phyloP scores from a whole-genome alignment of 495 filamentous ascomycete species.

The Cenococcum geophilum region DNA sequence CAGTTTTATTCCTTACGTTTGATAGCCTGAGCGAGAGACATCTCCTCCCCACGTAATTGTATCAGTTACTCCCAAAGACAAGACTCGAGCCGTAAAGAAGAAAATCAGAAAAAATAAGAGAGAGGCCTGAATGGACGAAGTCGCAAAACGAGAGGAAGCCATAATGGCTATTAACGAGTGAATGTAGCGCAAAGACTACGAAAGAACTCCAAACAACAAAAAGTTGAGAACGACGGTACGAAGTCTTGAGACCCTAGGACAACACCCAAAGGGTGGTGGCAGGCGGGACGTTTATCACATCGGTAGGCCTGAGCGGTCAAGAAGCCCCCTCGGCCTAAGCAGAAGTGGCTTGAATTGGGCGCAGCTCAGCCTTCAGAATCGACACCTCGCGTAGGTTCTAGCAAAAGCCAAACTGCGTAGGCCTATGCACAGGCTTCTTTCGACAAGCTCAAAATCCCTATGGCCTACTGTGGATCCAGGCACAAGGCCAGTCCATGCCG shows the following conservation, averaged over 20 bases:
- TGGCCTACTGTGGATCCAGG: not conserved
- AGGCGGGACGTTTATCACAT: not conserved
- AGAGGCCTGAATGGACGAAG: not conserved
- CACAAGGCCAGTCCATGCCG: not conserved
- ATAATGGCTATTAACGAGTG: not conserved
- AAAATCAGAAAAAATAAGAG: not conserved
- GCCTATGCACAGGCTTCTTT: not conserved
- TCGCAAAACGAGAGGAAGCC: not conserved
- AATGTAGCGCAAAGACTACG: not conserved
- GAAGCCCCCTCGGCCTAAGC: not conserved
- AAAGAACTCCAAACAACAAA: not conserved
- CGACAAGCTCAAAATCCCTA: not conserved
- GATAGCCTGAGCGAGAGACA: conserved; percentile 21
- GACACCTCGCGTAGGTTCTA: not conserved
- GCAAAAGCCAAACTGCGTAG: not conserved
- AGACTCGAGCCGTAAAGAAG: conserved; percentile 2
- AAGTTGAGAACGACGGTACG: not conserved
- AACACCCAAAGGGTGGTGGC: not conserved
- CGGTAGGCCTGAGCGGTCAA: not conserved
- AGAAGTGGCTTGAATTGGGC: not conserved
- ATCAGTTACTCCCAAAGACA: conserved; percentile 13
- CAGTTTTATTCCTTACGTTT: conserved; percentile 5
- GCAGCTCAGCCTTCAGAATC: not conserved
- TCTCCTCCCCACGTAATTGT: conserved; percentile 27
- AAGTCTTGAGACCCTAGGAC: not conserved